Evolutionary conservation across 352 stramenopile species (phyloP).

Genomic region (Globisporangium apiculatum): DNA sequence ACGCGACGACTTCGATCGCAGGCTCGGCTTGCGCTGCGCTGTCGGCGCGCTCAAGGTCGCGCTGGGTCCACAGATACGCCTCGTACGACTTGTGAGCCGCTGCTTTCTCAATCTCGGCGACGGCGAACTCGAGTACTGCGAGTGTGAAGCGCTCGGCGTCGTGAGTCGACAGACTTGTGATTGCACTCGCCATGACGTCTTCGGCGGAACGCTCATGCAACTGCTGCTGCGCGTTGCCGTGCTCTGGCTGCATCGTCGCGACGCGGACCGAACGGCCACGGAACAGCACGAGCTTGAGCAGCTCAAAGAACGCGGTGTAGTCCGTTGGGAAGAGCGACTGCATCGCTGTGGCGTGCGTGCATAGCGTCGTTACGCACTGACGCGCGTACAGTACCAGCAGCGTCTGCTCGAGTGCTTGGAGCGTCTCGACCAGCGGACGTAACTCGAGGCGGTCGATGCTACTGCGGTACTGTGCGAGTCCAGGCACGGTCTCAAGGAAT

Average conservation of each 20-base stretch:
- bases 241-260: neutral
- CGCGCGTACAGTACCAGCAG: constrained; percentile 9
- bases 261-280: constrained; percentile 39
- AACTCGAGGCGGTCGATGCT: constrained; percentile 9
- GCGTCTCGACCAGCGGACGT: neutral
- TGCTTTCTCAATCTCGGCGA: constrained; percentile 58
- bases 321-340: neutral
- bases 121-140: constrained; percentile 38
- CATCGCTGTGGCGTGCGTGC: neutral
- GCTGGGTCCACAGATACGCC: constrained; percentile 72
- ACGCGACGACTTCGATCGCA: constrained; percentile 68
- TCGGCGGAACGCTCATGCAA: constrained; percentile 1
- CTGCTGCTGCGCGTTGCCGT: too few relatives aligned
- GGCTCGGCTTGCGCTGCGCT: constrained; percentile 39
- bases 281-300: constrained; percentile 46
- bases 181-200: constrained; percentile 2
- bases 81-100: constrained; percentile 41
- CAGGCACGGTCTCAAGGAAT: neutral
- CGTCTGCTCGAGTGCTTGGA: constrained; percentile 8
- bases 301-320: constrained; percentile 21
- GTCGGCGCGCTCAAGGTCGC: constrained; percentile 48
- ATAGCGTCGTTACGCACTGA: constrained; percentile 3
- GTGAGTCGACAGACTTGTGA: neutral
- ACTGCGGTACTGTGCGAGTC: neutral
- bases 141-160: constrained; percentile 6